A percentile compares a stretch with the other conserved stretches of the same genome.
Conservation (phyloP, 495 filamentous ascomycete genomes). For the Usnea hakonensis region DNA sequence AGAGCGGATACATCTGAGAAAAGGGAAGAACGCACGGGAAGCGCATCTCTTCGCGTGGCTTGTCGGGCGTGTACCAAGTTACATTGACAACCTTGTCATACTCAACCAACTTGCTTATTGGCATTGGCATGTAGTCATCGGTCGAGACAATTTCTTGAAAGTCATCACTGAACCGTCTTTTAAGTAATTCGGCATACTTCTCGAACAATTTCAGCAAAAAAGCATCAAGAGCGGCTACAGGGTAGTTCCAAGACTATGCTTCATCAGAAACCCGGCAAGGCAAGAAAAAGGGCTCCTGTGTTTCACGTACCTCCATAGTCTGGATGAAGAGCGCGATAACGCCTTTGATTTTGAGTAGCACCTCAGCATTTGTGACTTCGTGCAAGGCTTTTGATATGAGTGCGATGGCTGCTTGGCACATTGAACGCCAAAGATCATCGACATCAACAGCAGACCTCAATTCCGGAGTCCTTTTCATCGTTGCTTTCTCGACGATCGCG, state of each 20-base stretch:
- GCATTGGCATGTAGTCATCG: conserved; percentile 99
- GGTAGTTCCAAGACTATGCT: conserved; percentile 74
- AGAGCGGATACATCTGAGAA: conserved; percentile 97
- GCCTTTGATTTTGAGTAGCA: conserved; percentile 83
- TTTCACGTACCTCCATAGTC: conserved; percentile 63
- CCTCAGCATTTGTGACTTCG: conserved; percentile 74
- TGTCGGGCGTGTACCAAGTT: conserved; percentile 85
- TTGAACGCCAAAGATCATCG: conserved; percentile 95
- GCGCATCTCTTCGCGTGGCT: conserved; percentile 61
- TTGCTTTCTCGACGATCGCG: conserved; percentile 90
- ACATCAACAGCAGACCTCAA: conserved; percentile 81
- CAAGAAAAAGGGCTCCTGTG: conserved; percentile 32
- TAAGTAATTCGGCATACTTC: conserved; percentile 88
- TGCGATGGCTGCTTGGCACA: conserved; percentile 80
- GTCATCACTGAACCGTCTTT: conserved; percentile 81
- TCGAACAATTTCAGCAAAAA: conserved; percentile 81
- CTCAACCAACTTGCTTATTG: conserved; percentile 78
- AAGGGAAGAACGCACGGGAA: conserved; percentile 92
- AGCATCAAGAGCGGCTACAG: conserved; percentile 67
- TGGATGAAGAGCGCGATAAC: conserved; percentile 91
- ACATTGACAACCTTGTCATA: conserved; percentile 92
- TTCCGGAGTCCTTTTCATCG: conserved; percentile 75
- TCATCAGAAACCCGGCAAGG: conserved; percentile 2
- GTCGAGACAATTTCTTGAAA: conserved; percentile 95
- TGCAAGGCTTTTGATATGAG: conserved; percentile 70